Percentiles rank a stretch among this genome's conserved stretches.
These are phyloP conservation scores for Penicillium paxilli DNA, from an alignment of 495 filamentous ascomycete genomes.

Conservation along the genomic window DNA sequence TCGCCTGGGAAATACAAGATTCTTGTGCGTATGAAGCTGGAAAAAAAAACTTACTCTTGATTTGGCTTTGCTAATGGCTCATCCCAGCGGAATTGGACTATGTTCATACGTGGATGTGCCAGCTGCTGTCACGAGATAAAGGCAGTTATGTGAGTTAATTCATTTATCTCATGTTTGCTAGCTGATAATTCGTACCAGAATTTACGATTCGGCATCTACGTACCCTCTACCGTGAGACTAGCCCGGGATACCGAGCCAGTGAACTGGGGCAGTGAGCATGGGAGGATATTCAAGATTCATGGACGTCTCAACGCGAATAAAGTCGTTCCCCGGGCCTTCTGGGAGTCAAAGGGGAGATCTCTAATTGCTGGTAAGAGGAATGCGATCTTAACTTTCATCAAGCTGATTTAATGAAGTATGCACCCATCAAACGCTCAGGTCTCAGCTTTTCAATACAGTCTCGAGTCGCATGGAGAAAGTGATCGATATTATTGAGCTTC, in stretches of 20 bases:
- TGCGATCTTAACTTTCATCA: not conserved
- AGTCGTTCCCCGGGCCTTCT: not conserved
- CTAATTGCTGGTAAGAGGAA: not conserved
- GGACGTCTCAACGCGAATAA: not conserved
- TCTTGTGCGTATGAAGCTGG: not conserved
- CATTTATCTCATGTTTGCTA: too few species aligned
- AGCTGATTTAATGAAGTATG: not conserved
- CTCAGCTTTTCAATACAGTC: not conserved
- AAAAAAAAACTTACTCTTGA: too few species aligned
- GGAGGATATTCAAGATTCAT: not conserved
- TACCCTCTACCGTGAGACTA: not conserved
- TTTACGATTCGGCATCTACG: not conserved
- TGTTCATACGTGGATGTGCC: not conserved
- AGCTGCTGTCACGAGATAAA: not conserved
- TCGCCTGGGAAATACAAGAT: not conserved
- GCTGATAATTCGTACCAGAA: not conserved
- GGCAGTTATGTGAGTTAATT: not conserved
- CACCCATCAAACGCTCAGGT: not conserved
- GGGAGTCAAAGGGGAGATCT: not conserved
- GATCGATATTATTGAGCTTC: not conserved
- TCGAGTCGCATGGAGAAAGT: not conserved
- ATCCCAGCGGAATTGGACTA: not conserved
- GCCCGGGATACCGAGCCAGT: not conserved
- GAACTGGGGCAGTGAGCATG: not conserved
- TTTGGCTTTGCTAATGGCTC: too few species aligned